Evolutionary conservation across 257 asterid species (phyloP), one percentile per base, ranked within the genome.

Genomic region (Solanum pennellii): DNA sequence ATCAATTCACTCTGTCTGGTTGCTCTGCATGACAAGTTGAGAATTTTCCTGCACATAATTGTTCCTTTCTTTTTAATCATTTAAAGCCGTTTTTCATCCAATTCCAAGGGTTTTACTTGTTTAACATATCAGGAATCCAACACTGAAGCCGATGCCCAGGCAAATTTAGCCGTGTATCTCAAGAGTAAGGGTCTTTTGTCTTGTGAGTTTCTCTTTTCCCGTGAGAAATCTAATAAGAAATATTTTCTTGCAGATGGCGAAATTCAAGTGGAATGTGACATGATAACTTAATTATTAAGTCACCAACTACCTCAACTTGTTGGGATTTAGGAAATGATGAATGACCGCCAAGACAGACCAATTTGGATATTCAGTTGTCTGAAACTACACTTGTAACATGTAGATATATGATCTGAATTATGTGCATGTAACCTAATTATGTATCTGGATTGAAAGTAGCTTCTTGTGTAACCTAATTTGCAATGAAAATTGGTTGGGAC

Each of bases 91-190:
- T 29, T 47, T 27, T 47, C 68, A 47, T 80, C 68, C 12, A 33
- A 73, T 74, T 72, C 87, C 45, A 60, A 72, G 47, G 21, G 29
- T 59, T 74, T 35, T 10, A 18, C 83, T 37, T 76, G 45, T 79
- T 62, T 72, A 83, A 60, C 66, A 85, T 89, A 37, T 84, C 92
- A 95, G 99, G 98, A 94, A 39, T 88, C 56, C 91, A 96, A 96
- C 89, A 90, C 94, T 4, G 99, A 96, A 56, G 99, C 98, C 8
- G 99, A 96, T 91, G 94, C 94, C 69, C 99, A 95, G 86, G 99
- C 99, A 89, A 96, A 96, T 91, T 89, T 93, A 45, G 99, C 93
- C 59, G 88, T 95, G 75, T 95, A 93, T 90, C 92, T 95, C 21
- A 90, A 92, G 88, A 77, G 99, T 95, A 92, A 88, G 87, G 73